Percentiles rank a stretch among this genome's conserved stretches.
Evolutionary conservation across 1,284 basidiomycete genomes (phyloP).

Genomic region (Phellinidium pouzarii): DNA sequence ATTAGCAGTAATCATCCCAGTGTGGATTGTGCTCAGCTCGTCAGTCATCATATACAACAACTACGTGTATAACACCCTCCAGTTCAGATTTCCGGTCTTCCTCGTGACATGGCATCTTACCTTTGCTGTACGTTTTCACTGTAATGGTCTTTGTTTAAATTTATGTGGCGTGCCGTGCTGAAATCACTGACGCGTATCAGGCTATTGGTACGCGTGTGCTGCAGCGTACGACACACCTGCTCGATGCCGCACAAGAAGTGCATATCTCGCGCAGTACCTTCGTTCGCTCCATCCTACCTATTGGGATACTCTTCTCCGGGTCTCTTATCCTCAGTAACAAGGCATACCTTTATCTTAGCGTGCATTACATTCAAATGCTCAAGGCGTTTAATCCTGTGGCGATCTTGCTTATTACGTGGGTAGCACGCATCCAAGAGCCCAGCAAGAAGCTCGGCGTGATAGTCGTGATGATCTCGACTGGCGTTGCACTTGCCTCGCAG

Average conservation of each 20-base stretch:
- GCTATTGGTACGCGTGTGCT: constrained; percentile 87
- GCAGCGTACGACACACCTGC: constrained; percentile 79
- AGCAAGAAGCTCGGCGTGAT: constrained; percentile 76
- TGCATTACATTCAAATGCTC: constrained; percentile 97
- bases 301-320: constrained; percentile 88
- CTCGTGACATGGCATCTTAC: constrained; percentile 82
- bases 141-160: constrained; percentile 19
- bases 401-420: constrained; percentile 91
- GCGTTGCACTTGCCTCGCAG: constrained; percentile 83
- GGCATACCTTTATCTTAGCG: constrained; percentile 87
- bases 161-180: neutral
- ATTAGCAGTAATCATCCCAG: constrained; percentile 65
- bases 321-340: constrained; percentile 92
- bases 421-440: constrained; percentile 84
- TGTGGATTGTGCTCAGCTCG: constrained; percentile 89
- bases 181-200: constrained; percentile 35
- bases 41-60: constrained; percentile 97
- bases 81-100: constrained; percentile 85
- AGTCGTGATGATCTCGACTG: constrained; percentile 87
- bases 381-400: constrained; percentile 98
- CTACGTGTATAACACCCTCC: constrained; percentile 77
- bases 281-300: constrained; percentile 85
- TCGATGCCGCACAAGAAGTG: constrained; percentile 87
- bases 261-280: constrained; percentile 82
- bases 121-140: constrained; percentile 60